Evolutionary conservation across 352 stramenopile genomes (phyloP), one percentile per base, ranked within the genome.

Genomic region (Nannochloropsis limnetica): DNA sequence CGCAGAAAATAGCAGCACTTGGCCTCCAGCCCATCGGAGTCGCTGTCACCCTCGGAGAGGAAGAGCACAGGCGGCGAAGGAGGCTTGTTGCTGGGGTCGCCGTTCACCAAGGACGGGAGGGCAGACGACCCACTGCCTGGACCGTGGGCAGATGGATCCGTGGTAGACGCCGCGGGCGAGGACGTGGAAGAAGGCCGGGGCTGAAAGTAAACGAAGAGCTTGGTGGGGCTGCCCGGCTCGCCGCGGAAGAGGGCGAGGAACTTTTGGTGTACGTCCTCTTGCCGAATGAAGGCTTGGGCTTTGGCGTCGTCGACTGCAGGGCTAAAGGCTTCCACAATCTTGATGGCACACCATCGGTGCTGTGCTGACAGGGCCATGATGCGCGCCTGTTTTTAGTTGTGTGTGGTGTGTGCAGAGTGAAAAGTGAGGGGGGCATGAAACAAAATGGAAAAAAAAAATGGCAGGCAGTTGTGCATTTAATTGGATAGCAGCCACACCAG

Each of bases 261-360:
- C 23, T 82, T 80, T 82, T 68, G 68, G 81, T 87, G 79, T 9
- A 49, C 32, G 20, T 86, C 83, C 8, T 86, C 45, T 81, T 81
- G 31, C 43, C 31, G n/a, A 23, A 81, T 67, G 43, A 81, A 67
- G 32, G 83, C 84, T 82, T 87, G 84, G 29, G 83, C 68, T 54
- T 84, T 86, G 86, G 79, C 79, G 20, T 83, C 79, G 37, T 89
- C 81, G 22, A 88, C 68, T 27, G 85, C 84, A 20, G 86, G 85
- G 15, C 32, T 69, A 67, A 89, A 89, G 25, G 86, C 68, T 37
- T 89, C 86, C 6, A 89, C 82, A 9, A 89, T 81, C 80, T 89
- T 89, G 4, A 80, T 81, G 69, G 87, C 83, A 61, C 86, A 89
- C 86, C 86, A 89, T 87, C 86, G 22, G 80, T 89, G 86, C 80